Percentiles rank a stretch among this genome's conserved stretches.
These are phyloP conservation scores for Cutaneotrichosporon sp. DNA, from an alignment of 1,284 basidiomycete species.

Conservation along the genomic window DNA sequence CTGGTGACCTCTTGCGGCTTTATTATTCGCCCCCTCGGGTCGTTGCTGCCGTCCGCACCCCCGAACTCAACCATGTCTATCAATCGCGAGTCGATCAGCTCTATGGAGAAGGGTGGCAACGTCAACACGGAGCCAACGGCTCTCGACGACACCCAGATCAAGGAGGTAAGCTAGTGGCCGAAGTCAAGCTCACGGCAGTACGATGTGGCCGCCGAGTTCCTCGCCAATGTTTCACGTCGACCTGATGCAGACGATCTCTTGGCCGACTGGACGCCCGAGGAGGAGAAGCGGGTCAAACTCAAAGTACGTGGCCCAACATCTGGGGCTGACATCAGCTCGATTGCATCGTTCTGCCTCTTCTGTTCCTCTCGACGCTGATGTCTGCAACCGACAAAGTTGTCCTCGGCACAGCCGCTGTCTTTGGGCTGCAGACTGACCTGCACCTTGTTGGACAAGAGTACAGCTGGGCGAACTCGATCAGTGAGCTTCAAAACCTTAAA, in stretches of 20 bases:
- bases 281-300: conserved; percentile 21
- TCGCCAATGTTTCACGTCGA: conserved; percentile 19
- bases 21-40: too few relatives aligned
- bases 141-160: background rate
- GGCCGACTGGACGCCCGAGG: conserved; percentile 23
- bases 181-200: conserved; percentile 6
- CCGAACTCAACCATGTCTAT: background rate
- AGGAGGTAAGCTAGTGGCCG: background rate
- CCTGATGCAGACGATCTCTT: conserved; percentile 23
- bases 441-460: conserved; percentile 21
- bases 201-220: conserved; percentile 23
- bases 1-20: too few relatives aligned
- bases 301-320: conserved; percentile 5
- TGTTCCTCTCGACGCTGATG: conserved; percentile 6
- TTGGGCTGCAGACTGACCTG: conserved; percentile 17
- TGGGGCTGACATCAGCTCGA: conserved; percentile 14
- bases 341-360: conserved; percentile 21
- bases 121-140: background rate
- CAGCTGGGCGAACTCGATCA: conserved; percentile 21
- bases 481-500: too few relatives aligned
- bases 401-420: conserved; percentile 38
- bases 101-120: background rate
- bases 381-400: conserved; percentile 24
- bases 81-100: background rate
- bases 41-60: too few relatives aligned